Evolutionary conservation across 1,139 yeast species (phyloP), one percentile per base, ranked within the genome.

Genomic region (Lodderomyces metapsilosis): DNA sequence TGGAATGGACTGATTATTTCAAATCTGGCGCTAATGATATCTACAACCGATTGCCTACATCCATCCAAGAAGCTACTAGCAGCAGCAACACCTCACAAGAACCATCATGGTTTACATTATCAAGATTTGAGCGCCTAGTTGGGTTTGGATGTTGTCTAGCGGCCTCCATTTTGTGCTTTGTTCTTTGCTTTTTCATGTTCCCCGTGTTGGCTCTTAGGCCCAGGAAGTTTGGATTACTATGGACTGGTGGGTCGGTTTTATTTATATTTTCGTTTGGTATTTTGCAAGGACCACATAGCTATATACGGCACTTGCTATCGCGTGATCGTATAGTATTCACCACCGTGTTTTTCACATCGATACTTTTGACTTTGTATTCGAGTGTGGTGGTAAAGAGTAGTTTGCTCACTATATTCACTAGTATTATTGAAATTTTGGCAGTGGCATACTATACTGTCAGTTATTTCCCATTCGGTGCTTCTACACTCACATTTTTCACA

Each of bases 401-500:
- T 1, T 58, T 92, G 11, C 66, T 89, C 43, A 89, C 98, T 0
- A 66, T 92, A 24, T 57, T 89, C 13, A 82, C 89, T 18, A 85
- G 95, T 43, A 62, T 86, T 5, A 64, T 87, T 18, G 97, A 92
- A 61, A 69, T 89, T 15, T 65, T 92, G 47, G 94, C 98, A 1
- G 91, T 94, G 9, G 55, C 88, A 12, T 92, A 94, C 73, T 92
- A 92, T 59, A 83, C 92, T 0, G 74, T 92, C 31, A 87, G 96
- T 57, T 92, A 92, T 61, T 92, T 92, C 72, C 98, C 98, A 23
- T 87, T 89, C 68, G 98, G 98, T 9, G 88, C 95, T 0, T 87
- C 87, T 51, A 87, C 95, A 3, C 66, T 91, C 53, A 82, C 89
- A 41, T 83, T 88, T 80, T 82, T 92, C 36, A 80, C 94, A 11